Percentiles rank a stretch among this genome's conserved stretches.
These are phyloP conservation scores for Aspergillus jensenii DNA, from an alignment of 2,329 filamentous ascomycete genomes.

Conservation along the genomic window DNA sequence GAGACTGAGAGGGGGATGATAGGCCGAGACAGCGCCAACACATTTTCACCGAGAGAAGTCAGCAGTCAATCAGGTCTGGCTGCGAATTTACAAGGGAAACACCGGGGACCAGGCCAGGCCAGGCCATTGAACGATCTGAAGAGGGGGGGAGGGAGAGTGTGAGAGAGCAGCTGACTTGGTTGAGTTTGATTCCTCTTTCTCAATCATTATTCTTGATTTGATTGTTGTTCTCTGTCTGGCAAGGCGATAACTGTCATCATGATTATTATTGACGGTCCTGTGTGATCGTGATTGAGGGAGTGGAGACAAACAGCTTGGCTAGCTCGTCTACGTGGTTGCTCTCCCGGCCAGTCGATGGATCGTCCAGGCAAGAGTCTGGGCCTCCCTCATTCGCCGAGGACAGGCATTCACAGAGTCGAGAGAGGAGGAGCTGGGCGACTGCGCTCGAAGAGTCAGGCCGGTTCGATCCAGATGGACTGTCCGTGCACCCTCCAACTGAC, in stretches of 20 bases:
- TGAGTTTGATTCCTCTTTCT: neutral
- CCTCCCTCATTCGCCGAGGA: too few species aligned
- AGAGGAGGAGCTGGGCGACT: too few species aligned
- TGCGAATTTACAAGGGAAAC: too few species aligned
- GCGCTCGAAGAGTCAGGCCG: neutral
- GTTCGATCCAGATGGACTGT: too few species aligned
- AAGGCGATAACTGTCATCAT: too few species aligned
- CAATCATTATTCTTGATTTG: too few species aligned
- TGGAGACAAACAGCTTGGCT: neutral
- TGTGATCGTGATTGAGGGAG: neutral
- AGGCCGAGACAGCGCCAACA: slow-evolving; percentile 7
- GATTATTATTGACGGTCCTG: neutral
- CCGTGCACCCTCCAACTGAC: too few species aligned
- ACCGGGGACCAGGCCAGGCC: too few species aligned
- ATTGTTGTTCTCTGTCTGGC: too few species aligned
- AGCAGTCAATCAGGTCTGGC: neutral
- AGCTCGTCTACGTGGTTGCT: slow-evolving; percentile 19
- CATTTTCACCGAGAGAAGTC: neutral
- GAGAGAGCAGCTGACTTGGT: neutral
- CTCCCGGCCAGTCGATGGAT: slow-evolving; percentile 24
- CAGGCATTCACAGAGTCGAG: neutral
- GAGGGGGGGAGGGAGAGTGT: neutral
- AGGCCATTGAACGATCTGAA: neutral
- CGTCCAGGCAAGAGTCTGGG: neutral
- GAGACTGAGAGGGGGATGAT: neutral